A percentile compares a stretch with the other conserved stretches of the same genome.
Conservation (phyloP, 768 basidiomycete genomes). For the Tylopilus rubrobrunneus region DNA sequence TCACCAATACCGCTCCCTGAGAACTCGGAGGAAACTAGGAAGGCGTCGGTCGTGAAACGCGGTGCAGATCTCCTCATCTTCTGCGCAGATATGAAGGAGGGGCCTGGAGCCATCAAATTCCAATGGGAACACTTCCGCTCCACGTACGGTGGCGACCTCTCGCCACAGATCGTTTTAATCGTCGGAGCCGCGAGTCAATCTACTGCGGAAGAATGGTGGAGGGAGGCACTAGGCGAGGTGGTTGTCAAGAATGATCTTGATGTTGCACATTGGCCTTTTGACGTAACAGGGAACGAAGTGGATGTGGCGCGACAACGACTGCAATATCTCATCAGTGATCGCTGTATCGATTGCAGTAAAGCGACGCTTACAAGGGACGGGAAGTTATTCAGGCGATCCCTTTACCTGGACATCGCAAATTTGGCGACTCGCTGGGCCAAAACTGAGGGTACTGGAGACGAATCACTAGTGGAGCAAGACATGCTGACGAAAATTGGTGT, state of each 20-base stretch:
- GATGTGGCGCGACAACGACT: slow-evolving; percentile 4
- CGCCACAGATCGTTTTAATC: slow-evolving; percentile 24
- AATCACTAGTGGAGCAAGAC: slow-evolving; percentile 5
- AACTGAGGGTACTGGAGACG: slow-evolving; percentile 1
- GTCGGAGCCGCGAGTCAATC: slow-evolving; percentile 12
- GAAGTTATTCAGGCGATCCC: slow-evolving; percentile 12
- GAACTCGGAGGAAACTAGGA: slow-evolving; percentile 2
- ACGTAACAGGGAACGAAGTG: neutral
- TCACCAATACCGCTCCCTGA: slow-evolving; percentile 1
- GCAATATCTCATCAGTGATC: slow-evolving; percentile 15
- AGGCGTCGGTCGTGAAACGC: slow-evolving; percentile 13
- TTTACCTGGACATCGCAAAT: slow-evolving; percentile 11
- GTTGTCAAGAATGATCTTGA: slow-evolving; percentile 3
- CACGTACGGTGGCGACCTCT: slow-evolving; percentile 26
- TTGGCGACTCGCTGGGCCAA: slow-evolving; percentile 10
- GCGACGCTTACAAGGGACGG: slow-evolving; percentile 3
- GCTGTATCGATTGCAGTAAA: slow-evolving; percentile 22
- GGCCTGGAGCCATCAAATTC: slow-evolving; percentile 2
- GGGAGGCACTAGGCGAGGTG: slow-evolving; percentile 1
- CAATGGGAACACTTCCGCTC: slow-evolving; percentile 27
- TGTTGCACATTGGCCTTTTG: slow-evolving; percentile 9
- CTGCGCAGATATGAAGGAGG: slow-evolving; percentile 13
- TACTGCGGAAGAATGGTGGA: slow-evolving; percentile 25
- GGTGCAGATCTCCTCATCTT: slow-evolving; percentile 27
- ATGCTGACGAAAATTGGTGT: slow-evolving; percentile 17